Base-by-base conservation (phyloP, 345 rosid species). In the Eucalyptus erythrocorys region DNA sequence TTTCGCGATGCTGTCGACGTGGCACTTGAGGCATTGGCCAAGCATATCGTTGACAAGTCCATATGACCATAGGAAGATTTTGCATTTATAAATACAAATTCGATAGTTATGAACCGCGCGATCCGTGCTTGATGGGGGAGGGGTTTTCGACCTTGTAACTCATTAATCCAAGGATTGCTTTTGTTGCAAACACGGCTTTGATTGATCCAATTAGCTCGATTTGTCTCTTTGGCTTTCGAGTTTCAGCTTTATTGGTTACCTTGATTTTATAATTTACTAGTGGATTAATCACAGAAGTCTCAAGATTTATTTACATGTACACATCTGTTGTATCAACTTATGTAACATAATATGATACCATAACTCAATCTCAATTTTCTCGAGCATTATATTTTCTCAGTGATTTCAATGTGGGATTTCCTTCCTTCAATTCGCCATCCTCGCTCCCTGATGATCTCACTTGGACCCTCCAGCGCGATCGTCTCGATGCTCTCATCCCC, bases 1-100 rank as follows among this genome's bases (percentile, higher is more conserved):
- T 93, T 94, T 48, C 17, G 82, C 7, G 96, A 94, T 53, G 93
- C 91, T 2, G 95, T 94, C 30, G 95, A 95, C 87, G 91, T 95
- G 48, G 92, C 95, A 6, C 85, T 94, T 2, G 85, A 76, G 22
- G 91, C 93, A 26, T 22, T 94, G 79, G 87, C 89, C 13, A 89
- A 86, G 13, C 90, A 88, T 43, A 87, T 87, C 45, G 45, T 71
- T 37, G 42, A 71, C 27, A 37, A 71, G 82, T 37, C 45, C 82
- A 19, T 37, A 10, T 71, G 43, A 71, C 10, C 82, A 71, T 37
- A 37, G 45, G 82, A 71, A 37, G 45, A 37, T 37, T 19, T 37
- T 71, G 82, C 45, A 37, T 37, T 71, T 10, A 71, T 21, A 37
- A 71, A 19, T 8, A 34, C 1, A 68, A 68, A 68, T 34, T 68